Conservation (phyloP, 495 filamentous ascomycete species). For the Xylaria bambusicola region DNA sequence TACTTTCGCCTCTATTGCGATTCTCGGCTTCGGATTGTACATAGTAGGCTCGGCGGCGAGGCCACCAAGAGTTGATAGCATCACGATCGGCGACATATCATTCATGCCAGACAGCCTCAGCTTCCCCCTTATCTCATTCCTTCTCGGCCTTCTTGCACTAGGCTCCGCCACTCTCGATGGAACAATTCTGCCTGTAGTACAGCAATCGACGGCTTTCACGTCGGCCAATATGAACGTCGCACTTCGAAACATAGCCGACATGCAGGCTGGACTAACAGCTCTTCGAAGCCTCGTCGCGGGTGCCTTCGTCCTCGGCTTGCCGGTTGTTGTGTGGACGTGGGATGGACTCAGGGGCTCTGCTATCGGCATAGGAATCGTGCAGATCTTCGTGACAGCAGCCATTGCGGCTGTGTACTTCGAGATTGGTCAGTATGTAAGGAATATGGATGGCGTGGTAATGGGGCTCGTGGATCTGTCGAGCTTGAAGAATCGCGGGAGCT, state of each 20-base stretch:
- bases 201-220: conserved; percentile 45
- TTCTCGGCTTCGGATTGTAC: conserved; percentile 45
- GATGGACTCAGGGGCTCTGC: conserved; percentile 37
- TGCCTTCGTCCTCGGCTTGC: conserved; percentile 42
- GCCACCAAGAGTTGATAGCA: conserved; percentile 20
- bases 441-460: conserved; percentile 46
- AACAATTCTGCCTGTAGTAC: conserved; percentile 38
- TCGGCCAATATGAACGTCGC: conserved; percentile 40
- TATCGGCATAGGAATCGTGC: conserved; percentile 37
- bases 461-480: conserved; percentile 42
- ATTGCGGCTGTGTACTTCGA: conserved; percentile 40
- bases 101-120: conserved; percentile 33
- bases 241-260: conserved; percentile 45
- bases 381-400: conserved; percentile 33
- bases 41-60: conserved; percentile 39
- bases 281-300: conserved; percentile 40
- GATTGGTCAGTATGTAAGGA: conserved; percentile 37
- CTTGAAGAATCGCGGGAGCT: conserved; percentile 42
- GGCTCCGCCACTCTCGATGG: conserved; percentile 37
- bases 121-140: conserved; percentile 41
- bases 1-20: conserved; percentile 39
- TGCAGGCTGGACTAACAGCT: conserved; percentile 38
- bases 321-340: conserved; percentile 33
- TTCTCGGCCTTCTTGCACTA: conserved; percentile 43
- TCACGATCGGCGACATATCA: conserved; percentile 27